These are phyloP conservation scores for Carex myosuroides DNA, from an alignment of 176 grass and related monocot species.

Conservation along the genomic window DNA sequence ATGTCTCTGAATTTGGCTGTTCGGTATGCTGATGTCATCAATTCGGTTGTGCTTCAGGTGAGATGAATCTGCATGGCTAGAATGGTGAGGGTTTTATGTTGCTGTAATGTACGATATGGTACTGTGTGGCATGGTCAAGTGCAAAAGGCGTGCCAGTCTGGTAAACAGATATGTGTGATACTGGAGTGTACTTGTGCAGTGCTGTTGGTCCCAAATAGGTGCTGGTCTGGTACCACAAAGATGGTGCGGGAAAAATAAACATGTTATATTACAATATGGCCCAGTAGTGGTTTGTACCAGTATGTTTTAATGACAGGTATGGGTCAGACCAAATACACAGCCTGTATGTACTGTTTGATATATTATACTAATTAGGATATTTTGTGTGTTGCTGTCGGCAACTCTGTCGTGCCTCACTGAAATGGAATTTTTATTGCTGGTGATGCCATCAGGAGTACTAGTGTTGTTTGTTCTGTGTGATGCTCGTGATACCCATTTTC, in stretches of 20 bases:
- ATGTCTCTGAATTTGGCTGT: constrained; percentile 91
- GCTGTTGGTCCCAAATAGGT: not conserved
- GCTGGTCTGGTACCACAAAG: not conserved
- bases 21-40: constrained; percentile 81
- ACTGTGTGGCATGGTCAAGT: not conserved
- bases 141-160: not conserved
- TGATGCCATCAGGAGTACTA: not conserved
- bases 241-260: not conserved
- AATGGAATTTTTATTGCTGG: not conserved
- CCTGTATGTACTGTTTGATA: not conserved
- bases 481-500: not conserved
- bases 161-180: not conserved
- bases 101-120: not conserved
- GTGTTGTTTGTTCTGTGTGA: not conserved
- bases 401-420: not conserved
- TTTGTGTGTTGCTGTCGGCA: not conserved
- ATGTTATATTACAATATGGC: not conserved
- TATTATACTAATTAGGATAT: not conserved
- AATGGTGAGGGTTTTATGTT: not conserved
- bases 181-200: not conserved
- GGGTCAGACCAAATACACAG: not conserved
- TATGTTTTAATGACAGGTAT: not conserved
- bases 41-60: constrained; percentile 81
- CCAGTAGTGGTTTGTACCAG: not conserved
- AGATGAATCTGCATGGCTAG: not conserved